Percentiles rank a stretch among this genome's conserved stretches.
phyloP scores from a whole-genome alignment of 164 flowering plant species.

The Sextonia rubra region DNA sequence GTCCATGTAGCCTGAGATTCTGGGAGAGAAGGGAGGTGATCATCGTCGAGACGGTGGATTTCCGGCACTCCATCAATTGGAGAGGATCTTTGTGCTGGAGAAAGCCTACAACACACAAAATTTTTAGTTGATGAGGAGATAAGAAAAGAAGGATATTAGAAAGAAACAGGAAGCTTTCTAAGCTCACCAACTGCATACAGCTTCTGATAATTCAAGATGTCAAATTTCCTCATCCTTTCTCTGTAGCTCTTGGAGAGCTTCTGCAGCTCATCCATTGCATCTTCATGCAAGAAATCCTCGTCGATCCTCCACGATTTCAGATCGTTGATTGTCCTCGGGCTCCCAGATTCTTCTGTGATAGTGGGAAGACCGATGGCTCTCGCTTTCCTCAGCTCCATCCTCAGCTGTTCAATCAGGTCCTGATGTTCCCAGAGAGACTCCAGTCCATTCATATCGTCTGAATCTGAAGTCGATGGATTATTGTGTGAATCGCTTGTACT shows the following conservation, averaged over 20 bases:
- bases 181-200: conserved; percentile 83
- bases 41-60: conserved; percentile 5
- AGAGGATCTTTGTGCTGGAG: conserved; percentile 49
- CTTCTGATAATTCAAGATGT: conserved; percentile 92
- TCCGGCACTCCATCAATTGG: conserved; percentile 21
- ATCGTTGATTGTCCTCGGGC: conserved; percentile 64
- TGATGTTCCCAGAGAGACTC: conserved; percentile 91
- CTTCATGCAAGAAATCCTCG: conserved; percentile 58
- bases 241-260: conserved; percentile 76
- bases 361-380: conserved; percentile 83
- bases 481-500: conserved; percentile 12
- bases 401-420: conserved; percentile 82
- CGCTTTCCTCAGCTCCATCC: conserved; percentile 73
- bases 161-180: not conserved
- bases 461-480: conserved; percentile 18
- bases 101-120: conserved; percentile 37
- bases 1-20: conserved; percentile 28
- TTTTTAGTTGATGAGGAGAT: not conserved
- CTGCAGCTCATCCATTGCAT: conserved; percentile 59
- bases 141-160: not conserved
- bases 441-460: conserved; percentile 41
- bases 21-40: conserved; percentile 23
- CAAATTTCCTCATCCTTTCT: conserved; percentile 87
- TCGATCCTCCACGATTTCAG: conserved; percentile 92
- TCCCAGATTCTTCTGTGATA: conserved; percentile 77